These are phyloP conservation scores for Clonostachys rhizophaga DNA, from an alignment of 2,329 filamentous ascomycete species.

Conservation along the genomic window DNA sequence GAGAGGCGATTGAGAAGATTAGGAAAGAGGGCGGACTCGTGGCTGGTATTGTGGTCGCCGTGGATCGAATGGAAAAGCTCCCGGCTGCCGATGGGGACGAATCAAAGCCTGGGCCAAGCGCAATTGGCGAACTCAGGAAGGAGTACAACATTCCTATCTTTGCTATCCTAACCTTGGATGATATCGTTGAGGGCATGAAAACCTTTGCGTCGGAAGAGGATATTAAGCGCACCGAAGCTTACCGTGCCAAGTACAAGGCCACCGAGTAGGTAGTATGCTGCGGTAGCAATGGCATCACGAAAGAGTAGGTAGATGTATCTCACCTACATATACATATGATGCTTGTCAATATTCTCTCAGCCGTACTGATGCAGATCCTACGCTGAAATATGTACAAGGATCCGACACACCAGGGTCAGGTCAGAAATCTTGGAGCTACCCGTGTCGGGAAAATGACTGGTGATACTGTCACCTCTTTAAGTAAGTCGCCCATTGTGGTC, in stretches of 20 bases:
- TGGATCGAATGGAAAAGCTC: constrained; percentile 84
- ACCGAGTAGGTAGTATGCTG: constrained; percentile 33
- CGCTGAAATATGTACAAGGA: no score
- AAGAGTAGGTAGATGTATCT: no score
- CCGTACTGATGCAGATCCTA: no score
- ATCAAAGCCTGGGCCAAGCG: constrained; percentile 66
- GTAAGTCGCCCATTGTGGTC: no score
- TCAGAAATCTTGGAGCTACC: no score
- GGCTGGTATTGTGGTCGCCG: constrained; percentile 81
- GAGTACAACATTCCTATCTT: constrained; percentile 82
- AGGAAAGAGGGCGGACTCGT: constrained; percentile 78
- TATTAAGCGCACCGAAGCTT: constrained; percentile 66
- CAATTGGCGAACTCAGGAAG: constrained; percentile 79
- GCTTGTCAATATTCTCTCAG: no score
- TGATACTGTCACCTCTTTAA: no score
- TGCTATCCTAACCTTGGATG: constrained; percentile 77
- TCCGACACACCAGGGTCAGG: no score
- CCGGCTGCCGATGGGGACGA: constrained; percentile 62
- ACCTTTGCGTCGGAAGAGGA: constrained; percentile 57
- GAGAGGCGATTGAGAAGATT: constrained; percentile 89
- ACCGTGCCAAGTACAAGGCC: constrained; percentile 62
- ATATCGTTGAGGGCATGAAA: constrained; percentile 70
- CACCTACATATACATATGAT: no score
- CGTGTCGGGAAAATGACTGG: no score
- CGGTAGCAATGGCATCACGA: no score